Percentiles rank a stretch among this genome's conserved stretches.
Conservation (phyloP, 495 filamentous ascomycete species). For the Podospora australis region DNA sequence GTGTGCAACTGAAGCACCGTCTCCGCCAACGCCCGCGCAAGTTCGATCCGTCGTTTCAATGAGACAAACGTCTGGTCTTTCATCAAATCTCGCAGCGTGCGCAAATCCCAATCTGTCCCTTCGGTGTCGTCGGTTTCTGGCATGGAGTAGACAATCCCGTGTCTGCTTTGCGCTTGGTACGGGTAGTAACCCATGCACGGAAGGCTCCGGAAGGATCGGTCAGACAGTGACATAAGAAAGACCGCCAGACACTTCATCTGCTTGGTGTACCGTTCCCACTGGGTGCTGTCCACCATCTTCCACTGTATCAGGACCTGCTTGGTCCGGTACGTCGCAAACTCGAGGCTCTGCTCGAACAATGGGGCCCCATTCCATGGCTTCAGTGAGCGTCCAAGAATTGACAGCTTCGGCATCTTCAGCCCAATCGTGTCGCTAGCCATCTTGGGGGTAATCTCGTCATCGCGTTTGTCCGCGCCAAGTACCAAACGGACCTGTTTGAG, state of each 20-base stretch:
- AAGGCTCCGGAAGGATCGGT: constrained; percentile 15
- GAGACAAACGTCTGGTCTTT: not conserved
- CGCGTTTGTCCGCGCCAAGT: not conserved
- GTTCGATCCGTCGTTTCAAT: not conserved
- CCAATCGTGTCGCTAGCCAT: not conserved
- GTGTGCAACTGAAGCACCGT: constrained; percentile 34
- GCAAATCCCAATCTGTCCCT: not conserved
- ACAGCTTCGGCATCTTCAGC: constrained; percentile 2
- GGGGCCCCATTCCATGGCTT: constrained; percentile 2
- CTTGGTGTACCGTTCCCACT: constrained; percentile 10
- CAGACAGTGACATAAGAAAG: constrained; percentile 12
- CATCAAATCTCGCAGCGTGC: not conserved
- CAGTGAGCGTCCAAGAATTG: not conserved
- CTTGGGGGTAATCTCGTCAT: constrained; percentile 5
- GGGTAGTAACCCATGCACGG: constrained; percentile 14
- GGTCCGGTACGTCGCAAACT: not conserved
- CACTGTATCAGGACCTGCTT: constrained; percentile 10
- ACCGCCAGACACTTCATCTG: constrained; percentile 15
- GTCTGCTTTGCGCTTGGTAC: not conserved
- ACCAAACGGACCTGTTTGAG: not conserved
- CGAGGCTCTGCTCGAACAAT: not conserved
- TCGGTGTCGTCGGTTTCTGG: not conserved
- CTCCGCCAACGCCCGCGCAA: constrained; percentile 14
- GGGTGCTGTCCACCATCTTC: constrained; percentile 11
- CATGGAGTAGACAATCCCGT: constrained; percentile 11